Evolutionary conservation across 2,329 filamentous ascomycete species (phyloP), one percentile per base, ranked within the genome.

Genomic region (Pseudogymnoascus pannorum): DNA sequence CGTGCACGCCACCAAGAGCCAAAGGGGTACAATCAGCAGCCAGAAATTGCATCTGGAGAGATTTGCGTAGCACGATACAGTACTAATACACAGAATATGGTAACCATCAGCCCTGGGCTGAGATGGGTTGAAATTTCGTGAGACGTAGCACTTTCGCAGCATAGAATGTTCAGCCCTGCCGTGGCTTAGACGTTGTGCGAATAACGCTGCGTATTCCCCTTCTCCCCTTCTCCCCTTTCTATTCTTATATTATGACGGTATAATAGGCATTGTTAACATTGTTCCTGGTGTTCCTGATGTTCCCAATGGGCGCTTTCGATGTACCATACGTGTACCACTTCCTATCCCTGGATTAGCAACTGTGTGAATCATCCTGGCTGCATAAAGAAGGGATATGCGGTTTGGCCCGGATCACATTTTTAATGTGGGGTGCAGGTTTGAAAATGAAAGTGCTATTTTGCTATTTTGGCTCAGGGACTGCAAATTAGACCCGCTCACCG

Each of bases 351-450:
- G 8, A 16, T 16, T 16, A 51, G 14, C 44, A 29, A 29, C 24
- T 5, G 9, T 16, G 48, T 54, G 48, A 54, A 54, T 54, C 48
- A 54, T 31, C 9, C 48, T 54, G 9, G 9, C 48, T 54, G 48
- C 48, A 54, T 54, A 54, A 54, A 54, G 48, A 18, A 54, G 48
- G 48, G 48, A 54, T 54, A 33, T 20, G 48, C 48, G 48, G 48
- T 54, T 54, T 54, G 48, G 48, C 48, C 48, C 48, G 48, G 26
- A 12, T 12, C 12, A 54, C 18, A 54, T 54, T 54, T 54, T 48
- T 54, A 31, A 54, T 54, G 48, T 54, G 48, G 48, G 48, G 48
- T 54, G 9, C 9, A 31, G 48, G 48, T 14, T 54, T 54, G 26
- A 14, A 54, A 54, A 54, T 31, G 48, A 54, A 31, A 16, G n/a